phyloP scores from a whole-genome alignment of 1,284 basidiomycete species.

The Sanghuangporus sanghuang region DNA sequence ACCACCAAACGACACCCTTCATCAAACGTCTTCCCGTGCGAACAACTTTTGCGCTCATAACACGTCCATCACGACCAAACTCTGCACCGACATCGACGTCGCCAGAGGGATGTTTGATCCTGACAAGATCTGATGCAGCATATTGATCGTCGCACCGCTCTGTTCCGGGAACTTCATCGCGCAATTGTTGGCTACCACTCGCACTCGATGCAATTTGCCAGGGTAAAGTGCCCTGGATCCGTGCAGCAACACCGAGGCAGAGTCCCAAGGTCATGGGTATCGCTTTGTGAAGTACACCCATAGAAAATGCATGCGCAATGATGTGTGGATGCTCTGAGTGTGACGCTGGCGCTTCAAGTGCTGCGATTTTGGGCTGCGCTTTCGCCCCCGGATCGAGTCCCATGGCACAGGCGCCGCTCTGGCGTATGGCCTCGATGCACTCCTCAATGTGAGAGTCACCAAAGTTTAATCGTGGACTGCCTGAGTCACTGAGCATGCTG shows the following conservation, averaged over 20 bases:
- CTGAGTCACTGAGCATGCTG: constrained; percentile 25
- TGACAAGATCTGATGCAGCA: constrained; percentile 19
- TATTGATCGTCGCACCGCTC: neutral
- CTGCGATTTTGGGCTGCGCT: constrained; percentile 68
- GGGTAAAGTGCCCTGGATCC: constrained; percentile 46
- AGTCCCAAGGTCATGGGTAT: constrained; percentile 73
- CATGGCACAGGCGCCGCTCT: constrained; percentile 54
- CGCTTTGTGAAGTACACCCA: constrained; percentile 69
- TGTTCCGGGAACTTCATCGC: constrained; percentile 17
- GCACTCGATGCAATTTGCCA: constrained; percentile 48
- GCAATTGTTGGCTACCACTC: constrained; percentile 43
- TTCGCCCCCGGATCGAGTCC: constrained; percentile 55
- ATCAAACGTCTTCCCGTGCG: constrained; percentile 65
- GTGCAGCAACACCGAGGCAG: constrained; percentile 62
- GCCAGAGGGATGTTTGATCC: constrained; percentile 61
- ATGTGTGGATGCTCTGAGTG: constrained; percentile 33
- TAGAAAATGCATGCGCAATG: constrained; percentile 59
- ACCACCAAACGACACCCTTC: constrained; percentile 67
- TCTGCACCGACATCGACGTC: constrained; percentile 61
- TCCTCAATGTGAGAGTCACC: constrained; percentile 27
- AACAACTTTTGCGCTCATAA: constrained; percentile 56
- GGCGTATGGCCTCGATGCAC: constrained; percentile 50
- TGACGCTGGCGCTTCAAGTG: constrained; percentile 38
- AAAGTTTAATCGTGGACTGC: constrained; percentile 22
- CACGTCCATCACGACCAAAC: constrained; percentile 37